Evolutionary conservation across 352 stramenopile genomes (phyloP).

Genomic region (Pythium volutum): DNA sequence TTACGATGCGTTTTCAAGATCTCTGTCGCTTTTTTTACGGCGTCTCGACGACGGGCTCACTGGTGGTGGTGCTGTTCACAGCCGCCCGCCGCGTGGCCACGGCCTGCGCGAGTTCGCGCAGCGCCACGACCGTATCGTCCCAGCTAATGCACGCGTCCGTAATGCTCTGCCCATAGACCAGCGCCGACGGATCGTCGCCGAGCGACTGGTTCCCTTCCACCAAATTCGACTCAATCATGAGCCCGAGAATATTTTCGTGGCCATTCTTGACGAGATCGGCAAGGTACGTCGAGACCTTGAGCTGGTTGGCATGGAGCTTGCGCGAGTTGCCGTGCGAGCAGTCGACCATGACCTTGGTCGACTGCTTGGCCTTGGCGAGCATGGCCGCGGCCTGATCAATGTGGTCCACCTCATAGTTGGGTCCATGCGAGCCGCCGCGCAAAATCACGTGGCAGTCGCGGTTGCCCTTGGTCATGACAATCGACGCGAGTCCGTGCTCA

Average conservation of each 20-base stretch:
- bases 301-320: constrained; percentile 82
- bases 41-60: constrained; percentile 3
- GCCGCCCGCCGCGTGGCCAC: constrained; percentile 46
- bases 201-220: constrained; percentile 84
- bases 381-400: constrained; percentile 59
- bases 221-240: constrained; percentile 91
- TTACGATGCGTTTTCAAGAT: constrained; percentile 7
- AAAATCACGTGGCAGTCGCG: constrained; percentile 84
- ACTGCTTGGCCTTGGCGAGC: constrained; percentile 65
- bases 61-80: background rate
- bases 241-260: constrained; percentile 63
- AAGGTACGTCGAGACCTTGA: constrained; percentile 72
- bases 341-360: constrained; percentile 84
- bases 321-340: constrained; percentile 87
- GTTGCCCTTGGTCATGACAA: constrained; percentile 85
- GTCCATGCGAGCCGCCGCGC: constrained; percentile 62
- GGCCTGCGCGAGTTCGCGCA: constrained; percentile 56
- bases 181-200: constrained; percentile 55
- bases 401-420: constrained; percentile 80
- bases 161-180: constrained; percentile 86
- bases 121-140: constrained; percentile 66
- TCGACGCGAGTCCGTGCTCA: constrained; percentile 76
- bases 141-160: constrained; percentile 86
- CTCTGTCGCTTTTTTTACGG: background rate
- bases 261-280: constrained; percentile 58